Base-by-base conservation (phyloP, 169 alveolate genomes). In the Cyclospora cayetanensis region DNA sequence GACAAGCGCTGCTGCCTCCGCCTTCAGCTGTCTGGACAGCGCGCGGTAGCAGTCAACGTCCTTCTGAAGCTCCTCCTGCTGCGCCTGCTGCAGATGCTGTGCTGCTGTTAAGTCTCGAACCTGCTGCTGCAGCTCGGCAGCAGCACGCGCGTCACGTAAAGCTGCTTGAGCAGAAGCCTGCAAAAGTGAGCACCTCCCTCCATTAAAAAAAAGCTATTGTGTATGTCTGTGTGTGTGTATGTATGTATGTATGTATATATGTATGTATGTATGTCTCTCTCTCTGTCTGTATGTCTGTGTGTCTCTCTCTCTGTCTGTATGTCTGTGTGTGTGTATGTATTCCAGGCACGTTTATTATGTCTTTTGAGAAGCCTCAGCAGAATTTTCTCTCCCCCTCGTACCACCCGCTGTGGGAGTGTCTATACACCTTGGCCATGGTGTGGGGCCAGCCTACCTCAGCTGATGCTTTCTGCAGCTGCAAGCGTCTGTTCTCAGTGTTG, bases 21-120 rank as follows among this genome's bases (percentile, higher is more conserved):
- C 86, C 29, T 4, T 7, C 43, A 76, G 86, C 86, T 76, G 86
- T 27, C 86, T 4, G 11, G 86, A 76, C 86, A 76, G 86, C 46
- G 18, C 68, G 9, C 86, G 86, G 46, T 76, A 76, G 43, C 86
- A 76, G 9, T 76, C 86, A 22, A 76, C 0, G 18, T 76, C 86
- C 68, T 12, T 34, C 66, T 76, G 86, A 63, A 76, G 86, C 86
- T 76, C 68, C 46, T 76, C 66, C 55, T 76, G 86, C 86, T 76
- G 86, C 86, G 25, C 60, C 68, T 76, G 86, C 86, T 76, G 86
- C 86, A 76, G 86, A 41, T 76, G 86, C 86, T 43, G 66, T 29
- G 86, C 86, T 76, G 86, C 86, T 27, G 15, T 7, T 66, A 76
- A 22, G 39, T 76, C 86, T 7, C 11, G 9, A 1, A 76, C 37